phyloP scores from a whole-genome alignment of 495 filamentous ascomycete species.

The Aspergillus carlsbadensis region DNA sequence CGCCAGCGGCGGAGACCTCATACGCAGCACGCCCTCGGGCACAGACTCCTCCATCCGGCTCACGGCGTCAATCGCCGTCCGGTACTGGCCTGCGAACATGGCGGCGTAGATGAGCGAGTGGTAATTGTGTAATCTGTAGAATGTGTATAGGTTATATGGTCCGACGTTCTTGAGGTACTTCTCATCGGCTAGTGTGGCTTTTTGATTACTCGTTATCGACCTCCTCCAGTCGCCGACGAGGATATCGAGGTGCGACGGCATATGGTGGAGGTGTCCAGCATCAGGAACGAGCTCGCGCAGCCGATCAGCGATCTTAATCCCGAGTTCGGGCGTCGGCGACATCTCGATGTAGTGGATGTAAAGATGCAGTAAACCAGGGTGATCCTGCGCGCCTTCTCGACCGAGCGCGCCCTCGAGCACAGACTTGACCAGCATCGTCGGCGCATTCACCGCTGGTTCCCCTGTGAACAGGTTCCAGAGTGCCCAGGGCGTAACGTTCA shows the following conservation, averaged over 20 bases:
- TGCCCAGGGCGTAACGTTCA: constrained; percentile 69
- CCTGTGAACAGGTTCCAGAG: constrained; percentile 65
- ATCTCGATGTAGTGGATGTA: constrained; percentile 80
- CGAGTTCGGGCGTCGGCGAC: constrained; percentile 59
- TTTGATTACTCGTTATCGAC: constrained; percentile 58
- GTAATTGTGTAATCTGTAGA: constrained; percentile 65
- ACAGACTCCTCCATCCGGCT: constrained; percentile 52
- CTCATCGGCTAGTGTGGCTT: constrained; percentile 60
- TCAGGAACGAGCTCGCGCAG: constrained; percentile 64
- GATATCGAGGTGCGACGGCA: constrained; percentile 69
- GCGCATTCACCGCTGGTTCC: constrained; percentile 50
- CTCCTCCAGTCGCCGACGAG: constrained; percentile 64
- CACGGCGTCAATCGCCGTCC: constrained; percentile 55
- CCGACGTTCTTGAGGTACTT: constrained; percentile 52
- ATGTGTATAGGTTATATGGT: constrained; percentile 61
- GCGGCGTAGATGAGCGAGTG: constrained; percentile 70
- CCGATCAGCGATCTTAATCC: constrained; percentile 53
- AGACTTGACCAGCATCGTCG: constrained; percentile 54
- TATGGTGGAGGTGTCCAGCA: constrained; percentile 67
- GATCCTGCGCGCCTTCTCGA: constrained; percentile 36
- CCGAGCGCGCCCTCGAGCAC: constrained; percentile 56
- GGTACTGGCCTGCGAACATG: constrained; percentile 64
- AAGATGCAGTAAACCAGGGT: constrained; percentile 66
- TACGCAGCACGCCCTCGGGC: constrained; percentile 54
- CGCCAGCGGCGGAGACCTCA: constrained; percentile 52